Evolutionary conservation across 805 yeast species (phyloP), one percentile per base, ranked within the genome.

Genomic region (Nakazawaea anatomiae): DNA sequence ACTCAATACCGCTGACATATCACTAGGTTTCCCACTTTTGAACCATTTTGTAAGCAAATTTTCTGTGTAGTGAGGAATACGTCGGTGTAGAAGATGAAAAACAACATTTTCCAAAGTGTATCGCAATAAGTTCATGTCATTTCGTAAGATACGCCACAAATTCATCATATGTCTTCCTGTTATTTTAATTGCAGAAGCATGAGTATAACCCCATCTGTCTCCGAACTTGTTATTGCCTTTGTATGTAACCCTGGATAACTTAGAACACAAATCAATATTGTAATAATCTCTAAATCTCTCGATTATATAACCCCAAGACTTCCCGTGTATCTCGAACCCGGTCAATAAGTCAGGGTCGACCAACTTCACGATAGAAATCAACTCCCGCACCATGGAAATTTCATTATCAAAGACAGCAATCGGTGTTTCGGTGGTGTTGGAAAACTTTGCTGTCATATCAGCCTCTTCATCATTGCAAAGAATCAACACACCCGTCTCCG

Each of bases 281-380:
- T 73, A 73, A 1, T 61, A 66, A 0, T 52, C 54, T 14, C 70
- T 62, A 51, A 78, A 75, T 44, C 99, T 64, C 48, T 87, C 94
- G 29, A 87, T 73, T 0, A 91, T 48, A 59, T 87, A 94, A 0
- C 99, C 98, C 98, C 98, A 92, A 0, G 97, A 88, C 0, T 77
- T 59, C 0, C 83, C 69, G 55, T 89, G 87, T 5, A 89, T 75
- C 60, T 94, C 99, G 63, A 77, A 94, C 0, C 97, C 98, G 0
- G 88, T 75, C 5, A 94, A 60, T 32, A 94, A 80, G 63, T 94
- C 99, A 0, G 98, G 97, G 61, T 94, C 98, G 47, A 81, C 73
- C 2, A 70, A 57, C 18, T 81, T 75, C 0, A 88, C 82, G 12
- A 85, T 55, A 1, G 75, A 72, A 0, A 82, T 67, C 7, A 92